phyloP scores from a whole-genome alignment of 2,329 filamentous ascomycete genomes.

The Celoporthe dispersa region DNA sequence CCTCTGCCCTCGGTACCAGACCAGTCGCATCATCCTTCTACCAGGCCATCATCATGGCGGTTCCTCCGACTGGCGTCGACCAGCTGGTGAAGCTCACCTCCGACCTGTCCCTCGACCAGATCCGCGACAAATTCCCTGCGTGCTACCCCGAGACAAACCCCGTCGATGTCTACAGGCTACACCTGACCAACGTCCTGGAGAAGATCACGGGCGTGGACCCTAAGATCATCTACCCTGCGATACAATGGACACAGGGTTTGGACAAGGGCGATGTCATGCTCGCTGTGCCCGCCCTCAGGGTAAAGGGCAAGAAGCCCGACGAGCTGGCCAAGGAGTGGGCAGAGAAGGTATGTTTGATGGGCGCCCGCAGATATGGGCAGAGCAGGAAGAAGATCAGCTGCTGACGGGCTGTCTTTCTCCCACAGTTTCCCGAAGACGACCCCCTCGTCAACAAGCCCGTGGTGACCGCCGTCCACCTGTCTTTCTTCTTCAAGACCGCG shows the following conservation, averaged over 20 bases:
- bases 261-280: slow-evolving; percentile 85
- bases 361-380: no score
- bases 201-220: slow-evolving; percentile 72
- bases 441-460: slow-evolving; percentile 73
- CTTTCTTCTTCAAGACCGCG: slow-evolving; percentile 79
- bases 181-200: slow-evolving; percentile 71
- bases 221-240: slow-evolving; percentile 71
- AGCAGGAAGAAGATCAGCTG: background rate
- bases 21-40: slow-evolving; percentile 21
- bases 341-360: slow-evolving; percentile 52
- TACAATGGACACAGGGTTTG: slow-evolving; percentile 78
- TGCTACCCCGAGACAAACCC: slow-evolving; percentile 73
- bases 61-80: slow-evolving; percentile 36
- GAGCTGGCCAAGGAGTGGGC: slow-evolving; percentile 66
- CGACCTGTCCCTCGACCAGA: slow-evolving; percentile 42
- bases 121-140: slow-evolving; percentile 53
- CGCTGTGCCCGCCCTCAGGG: slow-evolving; percentile 76
- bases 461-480: slow-evolving; percentile 70
- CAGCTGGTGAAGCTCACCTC: slow-evolving; percentile 41
- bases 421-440: slow-evolving; percentile 70
- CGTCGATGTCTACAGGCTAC: slow-evolving; percentile 77
- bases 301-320: slow-evolving; percentile 72
- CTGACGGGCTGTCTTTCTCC: background rate
- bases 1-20: background rate
- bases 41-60: slow-evolving; percentile 25